Base-by-base conservation (phyloP, 2,329 filamentous ascomycete genomes). In the Pseudogymnoascus sp. region DNA sequence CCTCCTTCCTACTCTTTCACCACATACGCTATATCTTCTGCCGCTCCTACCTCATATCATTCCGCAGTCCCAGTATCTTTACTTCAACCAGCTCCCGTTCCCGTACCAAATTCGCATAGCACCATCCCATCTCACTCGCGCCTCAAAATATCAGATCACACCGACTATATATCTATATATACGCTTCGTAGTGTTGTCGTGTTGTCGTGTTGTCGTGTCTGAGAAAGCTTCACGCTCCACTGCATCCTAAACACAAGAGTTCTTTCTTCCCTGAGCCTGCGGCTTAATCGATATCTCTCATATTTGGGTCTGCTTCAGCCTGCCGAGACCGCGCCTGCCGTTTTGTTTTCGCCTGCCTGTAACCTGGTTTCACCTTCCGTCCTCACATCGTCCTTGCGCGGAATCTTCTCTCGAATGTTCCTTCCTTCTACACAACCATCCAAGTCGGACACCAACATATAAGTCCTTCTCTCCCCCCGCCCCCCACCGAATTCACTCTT, bases 351-450 rank as follows among this genome's bases (percentile, higher is more conserved):
- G 43, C 43, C 47, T 53, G 47, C 43, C 47, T 53, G 47, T 53
- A 25, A 12, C 47, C 7, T 33, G 47, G 47, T 53, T 33, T 53
- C 28, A 33, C 47, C 47, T 53, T 53, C 47, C 47, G 9, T 53
- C 28, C 47, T 11, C 28, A 53, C 25, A 12, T 53, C n/a, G 15
- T 20, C 14, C 28, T 15, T 53, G 28, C 25, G 28, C 28, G 25
- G 47, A 53, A 53, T 6, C 47, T 53, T 53, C 47, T 53, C 47
- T 53, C 47, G 47, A 33, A 53, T 12, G 47, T 53, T 53, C 47
- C 47, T 53, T 53, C 47, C 47, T 53, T 53, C 47, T 15, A 50
- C n/a, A 12, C 47, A 33, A 7, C 47, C 33, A 20, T n/a, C 15
- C 28, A 8, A 33, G 28, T 33, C 47, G 47, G 47, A 53, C 47